phyloP scores from a whole-genome alignment of 805 yeast genomes.

The Hanseniaspora meyeri region DNA sequence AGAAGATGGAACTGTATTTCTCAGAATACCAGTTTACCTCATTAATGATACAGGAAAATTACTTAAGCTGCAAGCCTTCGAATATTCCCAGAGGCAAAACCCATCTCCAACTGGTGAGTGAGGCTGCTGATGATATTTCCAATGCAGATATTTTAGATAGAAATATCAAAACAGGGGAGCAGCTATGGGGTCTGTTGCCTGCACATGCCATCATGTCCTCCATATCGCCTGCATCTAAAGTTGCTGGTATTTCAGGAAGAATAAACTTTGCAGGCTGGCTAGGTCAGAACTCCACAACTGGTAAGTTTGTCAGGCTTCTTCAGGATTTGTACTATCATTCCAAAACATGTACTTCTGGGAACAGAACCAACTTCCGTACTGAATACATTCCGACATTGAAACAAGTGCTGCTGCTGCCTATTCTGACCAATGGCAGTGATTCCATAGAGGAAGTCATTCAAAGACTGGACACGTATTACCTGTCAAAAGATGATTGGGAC shows the following conservation, averaged over 20 bases:
- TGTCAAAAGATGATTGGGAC: slow-evolving; percentile 91
- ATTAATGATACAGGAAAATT: slow-evolving; percentile 91
- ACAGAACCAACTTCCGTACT: slow-evolving; percentile 59
- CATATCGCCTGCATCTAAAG: slow-evolving; percentile 61
- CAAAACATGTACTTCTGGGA: slow-evolving; percentile 65
- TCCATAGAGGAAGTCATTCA: slow-evolving; percentile 56
- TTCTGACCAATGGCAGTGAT: slow-evolving; percentile 42
- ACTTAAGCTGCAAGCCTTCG: slow-evolving; percentile 52
- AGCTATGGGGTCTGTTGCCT: slow-evolving; percentile 88
- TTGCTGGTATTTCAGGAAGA: slow-evolving; percentile 62
- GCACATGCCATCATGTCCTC: slow-evolving; percentile 80
- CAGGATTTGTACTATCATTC: slow-evolving; percentile 86
- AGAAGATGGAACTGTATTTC: slow-evolving; percentile 78
- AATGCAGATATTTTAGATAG: slow-evolving; percentile 70
- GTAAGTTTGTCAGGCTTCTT: slow-evolving; percentile 63
- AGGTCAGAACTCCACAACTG: slow-evolving; percentile 77
- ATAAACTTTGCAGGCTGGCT: slow-evolving; percentile 74
- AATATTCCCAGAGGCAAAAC: slow-evolving; percentile 33
- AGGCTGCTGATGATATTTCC: slow-evolving; percentile 82
- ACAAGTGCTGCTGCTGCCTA: slow-evolving; percentile 45
- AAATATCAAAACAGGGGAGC: slow-evolving; percentile 78
- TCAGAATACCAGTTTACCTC: slow-evolving; percentile 93
- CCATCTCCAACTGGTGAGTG: slow-evolving; percentile 51
- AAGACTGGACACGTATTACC: slow-evolving; percentile 71
- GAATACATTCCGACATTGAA: slow-evolving; percentile 60